A percentile compares a stretch with the other conserved stretches of the same genome.
Evolutionary conservation across 495 filamentous ascomycete genomes (phyloP).

Genomic region (Thozetella sp.): DNA sequence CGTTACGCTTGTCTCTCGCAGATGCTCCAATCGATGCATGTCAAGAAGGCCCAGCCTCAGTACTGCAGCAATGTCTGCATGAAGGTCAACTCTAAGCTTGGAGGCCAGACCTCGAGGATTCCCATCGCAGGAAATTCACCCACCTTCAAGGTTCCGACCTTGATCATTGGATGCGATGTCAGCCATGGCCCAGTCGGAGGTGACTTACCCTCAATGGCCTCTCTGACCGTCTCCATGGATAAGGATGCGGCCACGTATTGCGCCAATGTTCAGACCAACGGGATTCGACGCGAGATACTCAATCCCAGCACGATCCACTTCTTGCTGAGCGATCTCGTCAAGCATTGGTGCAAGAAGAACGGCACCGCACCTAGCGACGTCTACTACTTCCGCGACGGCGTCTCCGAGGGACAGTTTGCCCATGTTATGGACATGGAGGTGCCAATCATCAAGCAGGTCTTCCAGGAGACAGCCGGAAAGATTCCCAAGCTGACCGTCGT

Average conservation of each 20-base stretch:
- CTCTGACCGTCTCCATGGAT: conserved; percentile 84
- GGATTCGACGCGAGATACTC: conserved; percentile 75
- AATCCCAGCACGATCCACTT: conserved; percentile 58
- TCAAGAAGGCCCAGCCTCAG: conserved; percentile 63
- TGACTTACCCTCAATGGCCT: conserved; percentile 73
- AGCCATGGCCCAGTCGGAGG: conserved; percentile 76
- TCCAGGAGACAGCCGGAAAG: conserved; percentile 33
- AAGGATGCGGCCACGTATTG: conserved; percentile 67
- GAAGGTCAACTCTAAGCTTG: conserved; percentile 97
- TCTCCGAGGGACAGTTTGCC: conserved; percentile 81
- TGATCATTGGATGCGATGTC: conserved; percentile 88
- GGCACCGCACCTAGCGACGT: conserved; percentile 62
- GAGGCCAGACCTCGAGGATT: conserved; percentile 64
- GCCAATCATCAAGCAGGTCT: conserved; percentile 60
- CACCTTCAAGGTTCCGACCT: conserved; percentile 54
- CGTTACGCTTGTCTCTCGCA: conserved; percentile 80
- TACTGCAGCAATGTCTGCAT: conserved; percentile 88
- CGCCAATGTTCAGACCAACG: conserved; percentile 78
- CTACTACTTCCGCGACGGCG: conserved; percentile 94
- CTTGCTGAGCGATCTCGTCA: conserved; percentile 64
- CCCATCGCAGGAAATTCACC: conserved; percentile 12
- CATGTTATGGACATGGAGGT: conserved; percentile 80
- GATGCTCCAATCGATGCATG: conserved; percentile 62
- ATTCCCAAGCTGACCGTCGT: conserved; percentile 63
- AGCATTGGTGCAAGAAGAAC: conserved; percentile 62